These are phyloP conservation scores for Lignosus rhinocerotis DNA, from an alignment of 1,284 basidiomycete genomes.

Conservation along the genomic window DNA sequence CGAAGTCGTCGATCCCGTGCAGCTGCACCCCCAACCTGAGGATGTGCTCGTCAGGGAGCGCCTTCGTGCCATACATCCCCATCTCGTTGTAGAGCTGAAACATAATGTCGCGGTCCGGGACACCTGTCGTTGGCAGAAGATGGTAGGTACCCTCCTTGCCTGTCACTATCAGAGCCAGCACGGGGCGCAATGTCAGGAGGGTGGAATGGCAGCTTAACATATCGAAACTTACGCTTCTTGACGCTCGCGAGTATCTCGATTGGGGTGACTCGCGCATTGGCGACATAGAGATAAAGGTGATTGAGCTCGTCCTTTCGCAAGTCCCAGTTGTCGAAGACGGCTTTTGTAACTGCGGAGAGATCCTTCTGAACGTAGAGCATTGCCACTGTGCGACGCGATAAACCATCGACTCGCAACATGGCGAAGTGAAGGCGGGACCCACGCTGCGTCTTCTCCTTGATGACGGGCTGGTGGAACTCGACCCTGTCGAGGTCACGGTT, in stretches of 20 bases:
- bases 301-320: constrained; percentile 15
- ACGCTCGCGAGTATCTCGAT: constrained; percentile 23
- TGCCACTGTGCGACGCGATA: constrained; percentile 14
- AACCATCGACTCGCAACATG: not conserved
- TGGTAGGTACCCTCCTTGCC: constrained; percentile 23
- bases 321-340: constrained; percentile 26
- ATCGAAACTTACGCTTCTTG: constrained; percentile 16
- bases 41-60: constrained; percentile 26
- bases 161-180: constrained; percentile 12
- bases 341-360: constrained; percentile 23
- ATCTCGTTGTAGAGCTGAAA: constrained; percentile 29
- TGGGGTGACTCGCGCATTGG: constrained; percentile 23
- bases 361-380: constrained; percentile 30
- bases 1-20: constrained; percentile 26
- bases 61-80: constrained; percentile 28
- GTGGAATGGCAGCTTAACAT: not conserved
- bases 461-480: constrained; percentile 26
- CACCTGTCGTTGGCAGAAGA: constrained; percentile 21
- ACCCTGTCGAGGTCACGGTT: constrained; percentile 22
- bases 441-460: constrained; percentile 25
- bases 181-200: too few species aligned
- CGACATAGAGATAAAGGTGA: constrained; percentile 24
- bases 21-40: constrained; percentile 22
- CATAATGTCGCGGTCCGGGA: constrained; percentile 28
- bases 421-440: not conserved